Percentiles rank a stretch among this genome's conserved stretches.
Conservation (phyloP, 2,329 filamentous ascomycete genomes). For the Paecilomyces fulvus region DNA sequence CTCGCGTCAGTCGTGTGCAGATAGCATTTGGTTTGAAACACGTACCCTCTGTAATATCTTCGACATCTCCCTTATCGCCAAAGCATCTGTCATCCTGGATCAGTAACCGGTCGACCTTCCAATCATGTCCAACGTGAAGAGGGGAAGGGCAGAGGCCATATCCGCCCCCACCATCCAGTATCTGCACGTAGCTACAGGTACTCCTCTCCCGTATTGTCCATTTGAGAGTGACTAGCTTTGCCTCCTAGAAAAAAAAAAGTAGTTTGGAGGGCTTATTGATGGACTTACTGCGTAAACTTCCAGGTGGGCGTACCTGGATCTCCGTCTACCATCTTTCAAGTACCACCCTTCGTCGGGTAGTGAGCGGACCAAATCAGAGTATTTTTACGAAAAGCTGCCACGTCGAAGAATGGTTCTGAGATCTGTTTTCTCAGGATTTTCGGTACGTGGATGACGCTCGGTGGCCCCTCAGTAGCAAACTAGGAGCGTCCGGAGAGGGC, state of each 20-base stretch:
- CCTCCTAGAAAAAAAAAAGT: constrained; percentile 8
- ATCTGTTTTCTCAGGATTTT: not conserved
- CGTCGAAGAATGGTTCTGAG: not conserved
- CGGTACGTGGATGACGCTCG: not conserved
- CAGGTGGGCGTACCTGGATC: constrained; percentile 91
- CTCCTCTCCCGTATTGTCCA: not conserved
- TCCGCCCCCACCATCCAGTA: not conserved
- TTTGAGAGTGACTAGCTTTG: not conserved
- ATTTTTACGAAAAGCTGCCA: constrained; percentile 5
- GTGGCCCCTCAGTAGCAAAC: not conserved
- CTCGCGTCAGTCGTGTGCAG: constrained; percentile 4
- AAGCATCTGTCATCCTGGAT: constrained; percentile 63
- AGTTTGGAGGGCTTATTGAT: not conserved
- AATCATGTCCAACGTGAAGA: constrained; percentile 2
- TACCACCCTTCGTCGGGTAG: constrained; percentile 23
- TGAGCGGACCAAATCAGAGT: constrained; percentile 11
- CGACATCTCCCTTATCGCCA: constrained; percentile 98
- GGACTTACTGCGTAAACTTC: constrained; percentile 96
- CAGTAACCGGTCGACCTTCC: constrained; percentile 6
- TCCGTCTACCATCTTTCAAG: constrained; percentile 84
- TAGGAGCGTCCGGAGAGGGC: not conserved
- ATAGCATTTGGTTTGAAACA: constrained; percentile 2
- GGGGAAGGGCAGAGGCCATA: constrained; percentile 3
- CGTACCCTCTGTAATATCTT: constrained; percentile 93
- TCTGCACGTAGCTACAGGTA: not conserved